Evolutionary conservation across 2,329 filamentous ascomycete species (phyloP), one percentile per base, ranked within the genome.

Genomic region (Raffaelea ambrosiae): DNA sequence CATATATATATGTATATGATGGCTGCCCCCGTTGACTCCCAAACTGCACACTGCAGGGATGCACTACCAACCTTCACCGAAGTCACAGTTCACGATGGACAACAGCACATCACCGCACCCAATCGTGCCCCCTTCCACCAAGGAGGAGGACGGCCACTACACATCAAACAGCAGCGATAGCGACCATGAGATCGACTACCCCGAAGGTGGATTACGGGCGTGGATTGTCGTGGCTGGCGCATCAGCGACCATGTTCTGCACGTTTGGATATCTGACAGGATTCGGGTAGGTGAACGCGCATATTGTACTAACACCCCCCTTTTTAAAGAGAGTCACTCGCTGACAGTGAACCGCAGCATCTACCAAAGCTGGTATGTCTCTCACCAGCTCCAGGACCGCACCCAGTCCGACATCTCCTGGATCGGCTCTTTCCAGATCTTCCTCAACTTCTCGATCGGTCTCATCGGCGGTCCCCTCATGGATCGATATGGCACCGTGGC

Each of bases 361-460:
- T 45, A 45, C 31, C 43, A 45, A 33, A 23, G 31, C 5, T 45
- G 35, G 33, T 45, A 45, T 20, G 62, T 59, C 9, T 56, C 62
- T 0, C 53, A 54, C 10, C 66, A 66, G 0, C 57, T 65, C 10
- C 22, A 40, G 5, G 51, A 53, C 22, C 36, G 59, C 36, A 58
- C 59, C 66, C 39, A 42, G n/a, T 47, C 45, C 18, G 39, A 47
- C 39, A 47, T 47, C 19, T 47, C 45, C 20, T 47, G 45, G 45
- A 47, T 47, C 40, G 74, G 74, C 60, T 63, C 13, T 4, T 63
- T 62, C 4, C 48, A 55, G 9, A 48, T 52, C 1, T 63, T 61
- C 48, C 56, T 63, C n/a, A 53, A 57, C 43, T 61, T 64, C 26
- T 40, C 57, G 11, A 38, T 49, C 10, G 63, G 59, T 8, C 49